These are phyloP conservation scores for Monarda citriodora DNA, from an alignment of 305 asterid species.

Conservation along the genomic window DNA sequence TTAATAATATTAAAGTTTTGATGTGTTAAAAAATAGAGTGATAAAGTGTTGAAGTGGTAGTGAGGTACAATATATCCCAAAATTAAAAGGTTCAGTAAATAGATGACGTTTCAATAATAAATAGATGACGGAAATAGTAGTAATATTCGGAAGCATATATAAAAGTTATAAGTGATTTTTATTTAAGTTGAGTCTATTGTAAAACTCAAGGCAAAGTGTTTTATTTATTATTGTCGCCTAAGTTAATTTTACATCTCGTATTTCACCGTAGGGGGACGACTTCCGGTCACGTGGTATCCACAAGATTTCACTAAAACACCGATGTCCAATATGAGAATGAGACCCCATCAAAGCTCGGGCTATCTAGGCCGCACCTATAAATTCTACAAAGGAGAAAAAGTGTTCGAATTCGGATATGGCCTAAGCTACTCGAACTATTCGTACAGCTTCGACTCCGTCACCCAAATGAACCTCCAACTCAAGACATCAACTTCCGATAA, in stretches of 20 bases:
- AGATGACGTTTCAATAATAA: too few species aligned
- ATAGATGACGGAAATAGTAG: too few species aligned
- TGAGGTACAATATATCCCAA: too few species aligned
- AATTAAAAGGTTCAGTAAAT: too few species aligned
- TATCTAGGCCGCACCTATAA: slow-evolving; percentile 73
- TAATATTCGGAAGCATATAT: too few species aligned
- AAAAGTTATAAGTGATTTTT: too few species aligned
- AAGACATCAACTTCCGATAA: slow-evolving; percentile 10
- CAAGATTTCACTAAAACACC: slow-evolving; percentile 43
- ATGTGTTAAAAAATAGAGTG: too few species aligned
- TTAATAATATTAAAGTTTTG: too few species aligned
- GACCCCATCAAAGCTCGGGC: slow-evolving; percentile 48
- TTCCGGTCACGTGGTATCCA: slow-evolving; percentile 70
- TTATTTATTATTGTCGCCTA: too few species aligned
- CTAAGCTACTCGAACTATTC: slow-evolving; percentile 71
- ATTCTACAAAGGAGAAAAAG: slow-evolving; percentile 60
- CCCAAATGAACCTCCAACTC: slow-evolving; percentile 32
- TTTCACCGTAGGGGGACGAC: slow-evolving; percentile 45
- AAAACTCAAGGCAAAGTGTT: too few species aligned
- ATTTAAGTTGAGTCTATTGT: too few species aligned
- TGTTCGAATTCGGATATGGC: slow-evolving; percentile 70
- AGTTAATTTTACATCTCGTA: neutral
- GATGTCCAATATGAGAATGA: slow-evolving; percentile 57
- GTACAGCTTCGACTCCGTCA: slow-evolving; percentile 38
- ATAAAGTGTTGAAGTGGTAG: too few species aligned